Base-by-base conservation (phyloP, 2,329 filamentous ascomycete species). In the Furcasterigmium sp. region DNA sequence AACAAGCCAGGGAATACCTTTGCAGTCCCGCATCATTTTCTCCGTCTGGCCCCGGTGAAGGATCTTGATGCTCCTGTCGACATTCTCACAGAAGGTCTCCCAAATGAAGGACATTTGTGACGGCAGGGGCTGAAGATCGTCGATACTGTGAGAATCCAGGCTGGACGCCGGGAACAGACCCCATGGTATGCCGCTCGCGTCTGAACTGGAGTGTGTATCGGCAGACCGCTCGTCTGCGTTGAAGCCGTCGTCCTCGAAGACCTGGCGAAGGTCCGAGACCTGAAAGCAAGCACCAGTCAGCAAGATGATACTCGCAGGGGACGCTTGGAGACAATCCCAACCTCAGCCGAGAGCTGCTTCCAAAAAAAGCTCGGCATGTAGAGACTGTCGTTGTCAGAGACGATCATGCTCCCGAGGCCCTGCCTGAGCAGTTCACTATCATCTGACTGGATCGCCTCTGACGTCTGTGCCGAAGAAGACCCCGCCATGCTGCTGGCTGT, bases 21-120 rank as follows among this genome's bases (percentile, higher is more conserved):
- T 54, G 11, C 56, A 58, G 4, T 64, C 66, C 28, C 69, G 62
- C 9, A 73, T 58, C 4, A 74, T 56, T n/a, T 58, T 59, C 20
- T 48, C 48, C 3, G 72, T 51, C 4, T 56, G 69, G 1, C 69
- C 68, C 1, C 63, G 61, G 46, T 75, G 70, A 0, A 68, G 63
- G 17, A 74, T 56, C 46, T 72, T 73, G 19, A 70, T 52, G 15
- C 73, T 44, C 1, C 70, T 70, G 41, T 73, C 63, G 36, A 74
- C 63, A 41, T 70, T 70, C 17, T 69, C 59, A 5, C 71, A 47
- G 44, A 66, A 75, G 7, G 62, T 58, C 51, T 72, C 67, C 69
- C 70, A 75, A 7, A 64, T 41, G 37, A 29, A 45, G 7, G 43
- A 20, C 17, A 45, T 26, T 23, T 45, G 43, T 4, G 9, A 50